Evolutionary conservation across 441 rosid genomes (phyloP).

Genomic region (Euphorbia celastroides): DNA sequence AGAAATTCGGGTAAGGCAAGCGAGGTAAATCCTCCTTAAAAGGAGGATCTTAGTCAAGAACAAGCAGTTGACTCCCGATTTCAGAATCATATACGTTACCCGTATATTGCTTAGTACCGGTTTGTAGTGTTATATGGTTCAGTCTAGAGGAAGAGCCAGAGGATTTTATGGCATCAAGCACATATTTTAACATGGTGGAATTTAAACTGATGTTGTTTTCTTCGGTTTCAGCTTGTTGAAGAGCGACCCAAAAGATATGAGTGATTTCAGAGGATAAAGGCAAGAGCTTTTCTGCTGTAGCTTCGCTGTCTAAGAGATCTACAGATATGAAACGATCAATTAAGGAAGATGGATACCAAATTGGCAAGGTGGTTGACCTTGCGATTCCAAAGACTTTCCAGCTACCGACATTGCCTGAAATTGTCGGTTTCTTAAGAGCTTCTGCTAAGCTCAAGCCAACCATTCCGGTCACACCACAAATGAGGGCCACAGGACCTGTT

Average conservation of each 20-base stretch:
- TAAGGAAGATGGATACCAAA: slow-evolving; percentile 34
- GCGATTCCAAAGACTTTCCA: slow-evolving; percentile 34
- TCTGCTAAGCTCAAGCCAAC: slow-evolving; percentile 7
- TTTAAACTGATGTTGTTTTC: slow-evolving; percentile 24
- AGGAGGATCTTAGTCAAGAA: slow-evolving; percentile 26
- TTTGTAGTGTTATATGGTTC: slow-evolving; percentile 27
- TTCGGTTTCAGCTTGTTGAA: slow-evolving; percentile 22
- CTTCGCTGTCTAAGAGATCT: slow-evolving; percentile 21
- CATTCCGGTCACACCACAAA: background rate
- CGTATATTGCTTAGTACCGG: slow-evolving; percentile 35
- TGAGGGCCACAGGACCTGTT: background rate
- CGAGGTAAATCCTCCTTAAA: slow-evolving; percentile 29
- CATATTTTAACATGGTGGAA: slow-evolving; percentile 26
- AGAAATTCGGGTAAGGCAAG: slow-evolving; percentile 34
- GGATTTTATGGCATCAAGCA: slow-evolving; percentile 19
- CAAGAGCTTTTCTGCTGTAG: slow-evolving; percentile 19
- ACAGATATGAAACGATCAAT: slow-evolving; percentile 25
- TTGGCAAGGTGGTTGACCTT: slow-evolving; percentile 19
- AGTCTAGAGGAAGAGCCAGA: slow-evolving; percentile 13
- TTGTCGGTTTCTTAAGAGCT: slow-evolving; percentile 3
- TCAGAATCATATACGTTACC: slow-evolving; percentile 25
- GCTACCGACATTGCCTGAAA: background rate
- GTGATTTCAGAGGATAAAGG: slow-evolving; percentile 25
- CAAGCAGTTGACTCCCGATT: background rate
- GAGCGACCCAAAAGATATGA: slow-evolving; percentile 41